Percentiles rank a stretch among this genome's conserved stretches.
Conservation (phyloP, 176 grass and related monocot genomes). For the Alloteropsis semialata region DNA sequence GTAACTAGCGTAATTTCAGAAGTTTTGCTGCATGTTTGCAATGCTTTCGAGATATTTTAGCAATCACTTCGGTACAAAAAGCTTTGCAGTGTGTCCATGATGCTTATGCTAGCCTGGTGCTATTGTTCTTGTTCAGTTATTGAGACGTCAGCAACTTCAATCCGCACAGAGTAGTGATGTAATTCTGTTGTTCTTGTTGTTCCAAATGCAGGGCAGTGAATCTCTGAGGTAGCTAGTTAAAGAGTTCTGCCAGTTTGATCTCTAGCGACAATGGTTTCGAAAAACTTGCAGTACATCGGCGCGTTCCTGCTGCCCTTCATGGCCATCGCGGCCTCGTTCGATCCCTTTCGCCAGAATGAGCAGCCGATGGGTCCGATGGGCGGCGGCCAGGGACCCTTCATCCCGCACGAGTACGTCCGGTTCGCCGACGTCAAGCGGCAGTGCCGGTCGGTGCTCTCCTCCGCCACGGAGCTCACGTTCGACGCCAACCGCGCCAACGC, state of each 20-base stretch:
- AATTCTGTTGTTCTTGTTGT: not conserved
- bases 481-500: constrained; percentile 55
- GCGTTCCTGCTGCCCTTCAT: constrained; percentile 30
- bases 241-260: not conserved
- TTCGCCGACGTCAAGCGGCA: constrained; percentile 55
- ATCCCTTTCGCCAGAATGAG: not conserved
- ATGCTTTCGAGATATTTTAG: not conserved
- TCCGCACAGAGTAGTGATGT: not conserved
- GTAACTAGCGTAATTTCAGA: too few relatives aligned
- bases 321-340: constrained; percentile 4
- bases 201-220: not conserved
- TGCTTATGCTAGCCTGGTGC: not conserved
- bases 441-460: constrained; percentile 55
- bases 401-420: constrained; percentile 60
- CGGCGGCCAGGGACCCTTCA: constrained; percentile 27
- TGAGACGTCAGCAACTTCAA: not conserved
- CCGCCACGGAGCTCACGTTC: constrained; percentile 42
- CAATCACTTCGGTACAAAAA: not conserved
- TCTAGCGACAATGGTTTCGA: constrained; percentile 13
- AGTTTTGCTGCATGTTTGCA: not conserved
- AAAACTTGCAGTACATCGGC: not conserved
- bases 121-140: not conserved
- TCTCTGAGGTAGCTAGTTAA: not conserved
- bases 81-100: not conserved
- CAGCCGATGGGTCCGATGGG: not conserved